phyloP scores from a whole-genome alignment of 371 early-diverging fungal species.

The Rhizopus arrhizus region DNA sequence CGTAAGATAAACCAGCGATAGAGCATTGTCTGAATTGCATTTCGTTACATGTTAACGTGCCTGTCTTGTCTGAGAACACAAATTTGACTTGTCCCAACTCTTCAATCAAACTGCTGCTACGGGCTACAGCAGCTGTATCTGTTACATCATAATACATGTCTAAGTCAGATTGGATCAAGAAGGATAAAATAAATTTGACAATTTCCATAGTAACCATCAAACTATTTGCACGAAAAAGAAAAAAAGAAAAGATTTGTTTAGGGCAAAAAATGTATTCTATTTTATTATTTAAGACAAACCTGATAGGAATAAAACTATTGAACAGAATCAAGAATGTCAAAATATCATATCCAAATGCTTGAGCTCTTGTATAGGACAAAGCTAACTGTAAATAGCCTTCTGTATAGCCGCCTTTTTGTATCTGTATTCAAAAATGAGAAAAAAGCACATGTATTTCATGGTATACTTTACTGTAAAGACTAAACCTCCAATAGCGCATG shows the following conservation, averaged over 20 bases:
- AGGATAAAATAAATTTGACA: slow-evolving; percentile 66
- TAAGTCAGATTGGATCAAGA: slow-evolving; percentile 64
- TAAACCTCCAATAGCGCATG: slow-evolving; percentile 73
- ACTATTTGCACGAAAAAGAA: slow-evolving; percentile 11
- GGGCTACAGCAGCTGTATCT: slow-evolving; percentile 69
- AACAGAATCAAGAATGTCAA: slow-evolving; percentile 81
- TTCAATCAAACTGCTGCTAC: slow-evolving; percentile 81
- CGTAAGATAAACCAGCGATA: slow-evolving; percentile 62
- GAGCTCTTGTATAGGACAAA: slow-evolving; percentile 9
- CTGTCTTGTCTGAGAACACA: slow-evolving; percentile 96
- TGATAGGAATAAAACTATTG: slow-evolving; percentile 84
- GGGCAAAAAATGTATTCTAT: no score
- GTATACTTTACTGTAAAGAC: slow-evolving; percentile 44
- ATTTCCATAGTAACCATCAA: slow-evolving; percentile 83
- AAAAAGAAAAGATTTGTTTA: no score
- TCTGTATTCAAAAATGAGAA: slow-evolving; percentile 23
- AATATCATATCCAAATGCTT: slow-evolving; percentile 62
- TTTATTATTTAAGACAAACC: slow-evolving; percentile 20
- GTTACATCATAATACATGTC: slow-evolving; percentile 69
- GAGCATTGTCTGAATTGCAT: slow-evolving; percentile 69
- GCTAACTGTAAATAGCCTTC: slow-evolving; percentile 43
- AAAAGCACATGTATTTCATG: background rate
- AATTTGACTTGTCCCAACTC: slow-evolving; percentile 92
- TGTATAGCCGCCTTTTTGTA: slow-evolving; percentile 32
- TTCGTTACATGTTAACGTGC: slow-evolving; percentile 72